These are phyloP conservation scores for Botryotinia calthae DNA, from an alignment of 2,329 filamentous ascomycete species.

Conservation along the genomic window DNA sequence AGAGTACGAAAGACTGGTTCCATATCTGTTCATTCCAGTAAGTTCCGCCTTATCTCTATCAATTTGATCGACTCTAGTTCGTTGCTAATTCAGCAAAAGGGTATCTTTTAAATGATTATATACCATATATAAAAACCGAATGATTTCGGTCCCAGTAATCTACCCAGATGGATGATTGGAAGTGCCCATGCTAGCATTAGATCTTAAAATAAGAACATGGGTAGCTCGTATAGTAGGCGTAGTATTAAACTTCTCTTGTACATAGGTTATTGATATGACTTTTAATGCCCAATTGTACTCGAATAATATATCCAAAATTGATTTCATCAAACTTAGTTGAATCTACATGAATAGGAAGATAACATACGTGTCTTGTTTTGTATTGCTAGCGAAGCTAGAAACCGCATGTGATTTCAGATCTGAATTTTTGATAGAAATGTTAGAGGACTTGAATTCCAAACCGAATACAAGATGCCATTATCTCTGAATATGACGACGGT, in stretches of 20 bases:
- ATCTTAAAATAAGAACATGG: neutral
- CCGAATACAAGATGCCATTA: neutral
- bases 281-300: constrained; percentile 12
- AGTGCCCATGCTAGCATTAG: neutral
- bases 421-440: neutral
- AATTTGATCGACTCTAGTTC: neutral
- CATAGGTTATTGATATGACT: constrained; percentile 9
- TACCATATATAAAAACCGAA: neutral
- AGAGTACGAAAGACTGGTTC: constrained; percentile 76
- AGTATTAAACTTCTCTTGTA: constrained; percentile 13
- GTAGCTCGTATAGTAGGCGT: neutral
- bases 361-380: neutral
- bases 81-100: neutral
- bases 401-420: neutral
- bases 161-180: neutral
- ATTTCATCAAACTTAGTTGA: neutral
- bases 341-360: neutral
- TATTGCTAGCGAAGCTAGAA: neutral
- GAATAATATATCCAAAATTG: neutral
- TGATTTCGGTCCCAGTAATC: neutral
- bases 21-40: constrained; percentile 79
- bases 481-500: neutral
- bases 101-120: constrained; percentile 4
- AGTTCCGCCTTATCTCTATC: constrained; percentile 29
- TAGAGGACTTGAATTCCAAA: neutral